Evolutionary conservation across 352 stramenopile species (phyloP).

Genomic region (Pythium biforme): DNA sequence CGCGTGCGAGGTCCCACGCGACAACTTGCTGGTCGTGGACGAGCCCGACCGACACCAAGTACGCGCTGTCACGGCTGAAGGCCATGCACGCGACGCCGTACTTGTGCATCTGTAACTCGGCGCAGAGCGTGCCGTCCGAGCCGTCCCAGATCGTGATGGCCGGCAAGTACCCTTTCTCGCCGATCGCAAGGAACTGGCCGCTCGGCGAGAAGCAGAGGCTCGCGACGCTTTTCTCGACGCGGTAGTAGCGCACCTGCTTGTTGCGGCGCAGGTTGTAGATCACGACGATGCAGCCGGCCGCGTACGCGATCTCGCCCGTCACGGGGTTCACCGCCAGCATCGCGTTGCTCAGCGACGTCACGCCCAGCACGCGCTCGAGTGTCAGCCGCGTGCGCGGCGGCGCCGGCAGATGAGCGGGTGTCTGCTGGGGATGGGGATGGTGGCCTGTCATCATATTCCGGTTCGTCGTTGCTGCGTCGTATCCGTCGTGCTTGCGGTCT

Average conservation of each 20-base stretch:
- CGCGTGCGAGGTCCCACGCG: slow-evolving; percentile 56
- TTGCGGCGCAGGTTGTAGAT: slow-evolving; percentile 86
- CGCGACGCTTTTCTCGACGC: slow-evolving; percentile 81
- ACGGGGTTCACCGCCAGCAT: slow-evolving; percentile 75
- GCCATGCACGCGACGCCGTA: slow-evolving; percentile 81
- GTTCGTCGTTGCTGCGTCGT: too few species aligned
- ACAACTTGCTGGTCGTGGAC: slow-evolving; percentile 84
- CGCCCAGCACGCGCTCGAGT: slow-evolving; percentile 76
- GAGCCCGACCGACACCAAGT: slow-evolving; percentile 69
- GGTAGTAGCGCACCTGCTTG: slow-evolving; percentile 89
- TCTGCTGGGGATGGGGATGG: too few species aligned
- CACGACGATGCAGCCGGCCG: slow-evolving; percentile 87
- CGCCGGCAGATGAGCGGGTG: not conserved
- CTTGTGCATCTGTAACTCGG: slow-evolving; percentile 79
- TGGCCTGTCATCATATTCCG: too few species aligned
- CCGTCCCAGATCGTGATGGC: slow-evolving; percentile 88
- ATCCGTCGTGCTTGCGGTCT: too few species aligned
- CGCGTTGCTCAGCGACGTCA: slow-evolving; percentile 72
- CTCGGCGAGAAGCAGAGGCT: slow-evolving; percentile 83
- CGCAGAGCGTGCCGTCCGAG: slow-evolving; percentile 69
- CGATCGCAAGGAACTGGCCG: slow-evolving; percentile 83
- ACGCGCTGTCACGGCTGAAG: slow-evolving; percentile 64
- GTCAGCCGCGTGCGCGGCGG: slow-evolving; percentile 51
- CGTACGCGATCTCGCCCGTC: slow-evolving; percentile 83
- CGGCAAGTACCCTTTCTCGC: slow-evolving; percentile 82